Evolutionary conservation across 306 rosid species (phyloP), one percentile per base, ranked within the genome.

Genomic region (Vicia faba): DNA sequence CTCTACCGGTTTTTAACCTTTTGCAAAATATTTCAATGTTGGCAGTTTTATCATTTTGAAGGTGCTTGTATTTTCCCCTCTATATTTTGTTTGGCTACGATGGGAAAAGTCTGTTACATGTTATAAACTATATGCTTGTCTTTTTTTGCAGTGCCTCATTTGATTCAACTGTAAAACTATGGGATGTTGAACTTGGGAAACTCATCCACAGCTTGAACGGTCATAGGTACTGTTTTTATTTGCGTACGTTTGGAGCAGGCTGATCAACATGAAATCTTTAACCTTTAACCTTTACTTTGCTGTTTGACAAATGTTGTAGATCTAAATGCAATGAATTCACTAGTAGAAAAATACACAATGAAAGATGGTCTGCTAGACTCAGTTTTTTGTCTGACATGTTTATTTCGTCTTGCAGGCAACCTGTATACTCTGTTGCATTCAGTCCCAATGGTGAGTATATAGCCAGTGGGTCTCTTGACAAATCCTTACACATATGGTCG

Each of bases 351-450:
- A 38, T 15, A 65, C 16, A 3, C 11, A 61, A 50, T 61, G 15
- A 31, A 61, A 20, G 13, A 15, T 18, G 59, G 20, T 51, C 36
- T 43, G 23, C 4, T n/a, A 49, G 48, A 15, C 4, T 33, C 62
- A n/a, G 26, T 20, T 49, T 51, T 23, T 7, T 41, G 20, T 40
- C 70, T 64, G 20, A 70, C 28, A 5, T 35, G 28, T 59, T 60
- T 64, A 28, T 73, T 69, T 69, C 70, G 14, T 61, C 11, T 19
- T 68, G 19, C 76, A 83, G 86, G 69, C 81, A 82, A 4, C 79
- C 91, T 57, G 97, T 91, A 31, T 91, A 91, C 80, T 86, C 97
- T 13, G 91, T 91, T 72, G 97, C 97, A 64, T 91, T 86, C 76
- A 88, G 96, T 76, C 96, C 96, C 41, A 83, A 80, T 36, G 97